Evolutionary conservation across 257 asterid species (phyloP), one percentile per base, ranked within the genome.

Genomic region (Solanum pimpinellifolium): DNA sequence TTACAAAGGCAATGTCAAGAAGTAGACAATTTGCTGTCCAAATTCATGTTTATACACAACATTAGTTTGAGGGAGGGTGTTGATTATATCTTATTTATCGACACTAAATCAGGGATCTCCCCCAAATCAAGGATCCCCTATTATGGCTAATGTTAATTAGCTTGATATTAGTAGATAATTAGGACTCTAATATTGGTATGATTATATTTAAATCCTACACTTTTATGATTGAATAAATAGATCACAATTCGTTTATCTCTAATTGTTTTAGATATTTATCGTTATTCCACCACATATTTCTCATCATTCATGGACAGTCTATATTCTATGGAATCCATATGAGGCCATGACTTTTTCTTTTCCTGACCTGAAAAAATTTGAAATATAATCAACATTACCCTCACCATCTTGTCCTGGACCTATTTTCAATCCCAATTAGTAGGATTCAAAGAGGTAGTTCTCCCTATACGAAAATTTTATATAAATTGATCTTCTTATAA

Each of bases 371-470:
- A 95, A 88, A 88, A 94, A 96, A 68, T 90, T 92, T 27, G 98
- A 92, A 9, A 97, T 65, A 88, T 93, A 94, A 82, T 98, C 89
- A 23, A 85, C 37, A 87, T 91, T 85, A 81, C 86, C 90, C 83
- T 89, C 94, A 23, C 83, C 86, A 16, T 91, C 96, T 14, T 66
- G 86, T 39, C 33, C 88, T 9, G 91, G 41, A 72, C 86, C 76
- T 23, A 92, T 33, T 41, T 91, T 46, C 90, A 92, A 77, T 96
- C 94, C 95, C 97, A 94, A 31, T 90, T 89, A 66, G 95, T 89
- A 9, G 98, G 97, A 39, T 96, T 90, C 98, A 96, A 95, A 3
- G 97, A 94, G 85, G 92, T 88, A 47, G 93, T 90, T 88, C 93
- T 91, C 75, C 95, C 95, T 25, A 93, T 33, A 60, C 74, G 92